Conservation (phyloP, 495 filamentous ascomycete genomes). For the Xylaria grammica region DNA sequence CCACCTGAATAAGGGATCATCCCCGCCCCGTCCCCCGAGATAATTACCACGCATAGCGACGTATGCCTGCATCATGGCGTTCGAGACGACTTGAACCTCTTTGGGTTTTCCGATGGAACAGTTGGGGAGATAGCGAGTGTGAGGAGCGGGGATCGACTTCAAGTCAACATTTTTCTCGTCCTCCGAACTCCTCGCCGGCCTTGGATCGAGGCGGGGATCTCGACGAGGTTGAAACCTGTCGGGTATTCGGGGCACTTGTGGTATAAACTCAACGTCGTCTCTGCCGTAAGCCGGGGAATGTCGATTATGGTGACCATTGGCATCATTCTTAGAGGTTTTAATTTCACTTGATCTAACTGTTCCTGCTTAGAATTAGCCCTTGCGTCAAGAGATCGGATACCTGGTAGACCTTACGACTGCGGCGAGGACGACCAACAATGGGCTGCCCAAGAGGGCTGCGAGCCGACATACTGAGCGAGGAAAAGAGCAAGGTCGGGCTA, state of each 20-base stretch:
- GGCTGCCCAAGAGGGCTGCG: conserved; percentile 8
- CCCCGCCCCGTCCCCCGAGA: background rate
- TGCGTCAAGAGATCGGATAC: background rate
- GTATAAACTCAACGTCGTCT: background rate
- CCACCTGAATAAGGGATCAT: conserved; percentile 27
- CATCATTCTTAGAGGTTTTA: background rate
- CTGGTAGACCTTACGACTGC: conserved; percentile 12
- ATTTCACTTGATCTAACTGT: background rate
- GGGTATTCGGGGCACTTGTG: conserved; percentile 20
- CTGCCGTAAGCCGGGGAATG: background rate
- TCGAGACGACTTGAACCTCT: conserved; percentile 20
- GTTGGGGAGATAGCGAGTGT: conserved; percentile 21
- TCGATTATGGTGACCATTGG: background rate
- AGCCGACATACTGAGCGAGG: conserved; percentile 9
- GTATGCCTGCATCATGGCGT: conserved; percentile 31
- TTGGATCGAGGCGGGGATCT: background rate
- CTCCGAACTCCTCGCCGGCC: background rate
- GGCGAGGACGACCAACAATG: conserved; percentile 16
- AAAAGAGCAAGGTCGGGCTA: background rate
- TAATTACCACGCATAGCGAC: conserved; percentile 32
- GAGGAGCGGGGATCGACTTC: background rate
- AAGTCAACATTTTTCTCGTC: background rate
- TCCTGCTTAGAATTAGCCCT: conserved; percentile 4
- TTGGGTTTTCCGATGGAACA: conserved; percentile 18
- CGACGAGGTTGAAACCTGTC: background rate